Evolutionary conservation across 2,329 filamentous ascomycete genomes (phyloP).

Genomic region (Byssothecium circinans): DNA sequence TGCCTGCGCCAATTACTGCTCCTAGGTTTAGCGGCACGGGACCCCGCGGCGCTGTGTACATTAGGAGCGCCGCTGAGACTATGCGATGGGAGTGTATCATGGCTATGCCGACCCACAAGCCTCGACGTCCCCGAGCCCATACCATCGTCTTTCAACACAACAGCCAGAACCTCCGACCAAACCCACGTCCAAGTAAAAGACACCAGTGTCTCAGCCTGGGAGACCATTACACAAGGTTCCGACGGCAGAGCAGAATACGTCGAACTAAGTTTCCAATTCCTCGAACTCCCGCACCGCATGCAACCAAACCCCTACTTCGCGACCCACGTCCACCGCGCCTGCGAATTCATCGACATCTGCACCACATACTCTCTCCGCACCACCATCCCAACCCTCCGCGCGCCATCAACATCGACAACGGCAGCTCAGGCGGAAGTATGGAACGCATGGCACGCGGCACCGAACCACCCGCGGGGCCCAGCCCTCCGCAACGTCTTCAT

Average conservation of each 20-base stretch:
- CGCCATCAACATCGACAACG: too few species aligned
- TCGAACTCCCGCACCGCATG: conserved; percentile 35
- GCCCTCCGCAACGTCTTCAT: conserved; percentile 47
- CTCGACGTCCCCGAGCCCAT: conserved; percentile 20
- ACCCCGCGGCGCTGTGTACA: conserved; percentile 46
- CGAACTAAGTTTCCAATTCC: conserved; percentile 45
- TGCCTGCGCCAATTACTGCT: conserved; percentile 47
- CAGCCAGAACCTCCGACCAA: too few species aligned
- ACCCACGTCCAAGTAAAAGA: too few species aligned
- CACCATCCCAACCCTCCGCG: conserved; percentile 14
- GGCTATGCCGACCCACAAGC: conserved; percentile 33
- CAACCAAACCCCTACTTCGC: conserved; percentile 32
- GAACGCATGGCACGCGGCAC: conserved; percentile 28
- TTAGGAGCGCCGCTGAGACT: conserved; percentile 35
- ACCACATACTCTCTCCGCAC: conserved; percentile 25
- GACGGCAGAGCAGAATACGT: conserved; percentile 44
- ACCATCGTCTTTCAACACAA: too few species aligned
- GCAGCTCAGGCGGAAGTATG: too few species aligned
- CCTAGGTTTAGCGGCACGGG: conserved; percentile 45
- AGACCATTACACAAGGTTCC: conserved; percentile 29
- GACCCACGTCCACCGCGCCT: conserved; percentile 33
- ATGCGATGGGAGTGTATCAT: conserved; percentile 37
- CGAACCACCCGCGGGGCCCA: conserved; percentile 38
- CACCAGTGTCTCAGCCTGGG: too few species aligned
- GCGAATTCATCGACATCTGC: conserved; percentile 40